Evolutionary conservation across 352 stramenopile genomes (phyloP).

Genomic region (Globisporangium emineosum): DNA sequence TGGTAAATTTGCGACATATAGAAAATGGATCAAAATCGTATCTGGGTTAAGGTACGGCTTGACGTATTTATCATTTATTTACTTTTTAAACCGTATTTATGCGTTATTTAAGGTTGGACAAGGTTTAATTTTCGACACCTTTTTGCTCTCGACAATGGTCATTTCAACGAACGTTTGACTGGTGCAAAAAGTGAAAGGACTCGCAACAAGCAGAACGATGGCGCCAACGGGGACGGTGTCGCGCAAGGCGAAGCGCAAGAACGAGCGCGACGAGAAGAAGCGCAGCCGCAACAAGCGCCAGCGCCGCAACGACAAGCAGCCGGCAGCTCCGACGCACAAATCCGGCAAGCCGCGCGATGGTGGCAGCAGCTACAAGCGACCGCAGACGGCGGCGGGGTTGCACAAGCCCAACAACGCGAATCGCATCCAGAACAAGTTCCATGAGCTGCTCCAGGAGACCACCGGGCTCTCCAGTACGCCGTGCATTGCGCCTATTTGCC

Average conservation of each 20-base stretch:
- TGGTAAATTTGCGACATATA: too few species aligned
- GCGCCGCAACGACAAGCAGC: constrained; percentile 20
- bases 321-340: constrained; percentile 9
- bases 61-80: too few species aligned
- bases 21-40: too few species aligned
- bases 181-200: constrained; percentile 7
- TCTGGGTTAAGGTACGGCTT: too few species aligned
- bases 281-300: constrained; percentile 59
- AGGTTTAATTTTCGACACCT: too few species aligned
- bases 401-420: constrained; percentile 10
- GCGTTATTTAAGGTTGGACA: too few species aligned
- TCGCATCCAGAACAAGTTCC: constrained; percentile 71
- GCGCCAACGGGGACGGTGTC: constrained; percentile 26
- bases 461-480: constrained; percentile 34
- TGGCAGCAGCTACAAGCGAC: constrained; percentile 8
- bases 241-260: constrained; percentile 80
- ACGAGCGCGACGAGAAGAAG: constrained; percentile 78
- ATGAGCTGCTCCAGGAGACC: constrained; percentile 72
- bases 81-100: too few species aligned
- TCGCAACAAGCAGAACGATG: constrained; percentile 15
- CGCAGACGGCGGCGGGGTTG: constrained; percentile 4
- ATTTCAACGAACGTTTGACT: constrained; percentile 6
- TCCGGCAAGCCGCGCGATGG: constrained; percentile 5
- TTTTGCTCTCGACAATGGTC: background rate
- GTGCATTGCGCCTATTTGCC: constrained; percentile 2